A percentile compares a stretch with the other conserved stretches of the same genome.
phyloP scores from a whole-genome alignment of 1,284 basidiomycete genomes.

The Ustilago shanxiensis region DNA sequence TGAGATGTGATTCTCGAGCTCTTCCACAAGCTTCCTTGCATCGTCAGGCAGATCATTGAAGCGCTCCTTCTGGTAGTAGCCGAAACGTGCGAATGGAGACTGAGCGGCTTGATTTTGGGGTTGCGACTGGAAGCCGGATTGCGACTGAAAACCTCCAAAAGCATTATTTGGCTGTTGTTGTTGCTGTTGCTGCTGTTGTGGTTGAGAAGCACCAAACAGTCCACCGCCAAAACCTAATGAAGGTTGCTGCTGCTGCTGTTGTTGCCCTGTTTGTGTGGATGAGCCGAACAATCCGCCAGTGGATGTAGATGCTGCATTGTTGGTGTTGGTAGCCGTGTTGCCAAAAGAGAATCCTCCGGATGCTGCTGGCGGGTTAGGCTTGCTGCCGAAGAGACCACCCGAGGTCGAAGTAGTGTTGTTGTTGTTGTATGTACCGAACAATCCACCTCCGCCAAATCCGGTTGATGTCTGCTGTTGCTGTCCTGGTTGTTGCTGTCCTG shows the following conservation, averaged over 20 bases:
- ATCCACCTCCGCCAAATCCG: slow-evolving; percentile 27
- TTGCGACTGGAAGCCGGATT: slow-evolving; percentile 31
- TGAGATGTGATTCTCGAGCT: slow-evolving; percentile 60
- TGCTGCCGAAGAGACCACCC: slow-evolving; percentile 44
- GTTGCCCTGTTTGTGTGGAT: slow-evolving; percentile 20
- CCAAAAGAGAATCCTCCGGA: slow-evolving; percentile 53
- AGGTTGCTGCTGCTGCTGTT: slow-evolving; percentile 17
- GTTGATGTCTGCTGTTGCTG: slow-evolving; percentile 31
- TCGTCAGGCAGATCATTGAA: slow-evolving; percentile 68
- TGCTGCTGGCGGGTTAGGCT: slow-evolving; percentile 21
- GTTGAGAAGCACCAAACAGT: slow-evolving; percentile 4
- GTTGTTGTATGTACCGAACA: slow-evolving; percentile 28
- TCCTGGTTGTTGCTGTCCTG: slow-evolving; percentile 4
- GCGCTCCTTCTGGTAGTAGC: slow-evolving; percentile 65
- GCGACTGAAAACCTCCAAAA: slow-evolving; percentile 18
- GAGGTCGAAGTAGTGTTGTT: slow-evolving; percentile 21
- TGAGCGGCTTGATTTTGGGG: slow-evolving; percentile 24
- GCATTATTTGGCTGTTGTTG: slow-evolving; percentile 21
- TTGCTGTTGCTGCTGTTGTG: slow-evolving; percentile 25
- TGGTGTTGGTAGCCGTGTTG: slow-evolving; percentile 1
- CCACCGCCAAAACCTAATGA: too few species aligned
- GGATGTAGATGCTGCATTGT: slow-evolving; percentile 1
- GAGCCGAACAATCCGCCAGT: slow-evolving; percentile 25
- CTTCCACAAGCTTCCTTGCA: slow-evolving; percentile 60
- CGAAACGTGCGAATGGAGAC: slow-evolving; percentile 57